These are phyloP conservation scores for Hemerocallis citrina DNA, from an alignment of 106 monocot genomes.

Conservation along the genomic window DNA sequence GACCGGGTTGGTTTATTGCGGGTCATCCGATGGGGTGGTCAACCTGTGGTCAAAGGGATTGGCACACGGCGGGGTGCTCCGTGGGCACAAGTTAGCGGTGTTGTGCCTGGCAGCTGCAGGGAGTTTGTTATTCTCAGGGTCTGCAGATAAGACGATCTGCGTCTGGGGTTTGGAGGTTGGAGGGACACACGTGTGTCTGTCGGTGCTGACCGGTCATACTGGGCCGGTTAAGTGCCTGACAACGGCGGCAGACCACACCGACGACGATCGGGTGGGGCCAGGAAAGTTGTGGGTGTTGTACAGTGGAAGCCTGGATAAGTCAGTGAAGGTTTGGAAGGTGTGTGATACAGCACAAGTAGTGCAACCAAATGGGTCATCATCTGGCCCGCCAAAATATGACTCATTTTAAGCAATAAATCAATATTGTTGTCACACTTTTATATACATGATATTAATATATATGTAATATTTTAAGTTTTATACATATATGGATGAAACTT, in stretches of 20 bases:
- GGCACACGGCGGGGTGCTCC: constrained; percentile 10
- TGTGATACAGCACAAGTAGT: not conserved
- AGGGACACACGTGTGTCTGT: constrained; percentile 21
- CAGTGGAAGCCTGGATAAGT: constrained; percentile 53
- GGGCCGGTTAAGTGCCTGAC: constrained; percentile 39
- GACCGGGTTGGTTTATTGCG: constrained; percentile 42
- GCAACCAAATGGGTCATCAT: not conserved
- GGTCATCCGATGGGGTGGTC: constrained; percentile 53
- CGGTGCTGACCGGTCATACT: constrained; percentile 21
- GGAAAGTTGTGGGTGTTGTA: constrained; percentile 27
- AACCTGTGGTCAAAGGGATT: constrained; percentile 27
- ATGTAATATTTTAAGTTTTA: too few relatives aligned
- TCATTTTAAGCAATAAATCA: not conserved
- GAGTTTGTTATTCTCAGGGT: constrained; percentile 40
- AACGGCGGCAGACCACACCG: constrained; percentile 8
- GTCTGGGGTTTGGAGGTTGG: constrained; percentile 31
- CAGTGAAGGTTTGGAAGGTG: constrained; percentile 33
- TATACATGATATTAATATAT: too few relatives aligned
- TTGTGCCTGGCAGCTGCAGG: constrained; percentile 46
- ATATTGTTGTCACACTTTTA: too few relatives aligned
- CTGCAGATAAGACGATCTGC: constrained; percentile 53
- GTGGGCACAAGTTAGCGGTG: constrained; percentile 50
- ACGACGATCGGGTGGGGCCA: not conserved
- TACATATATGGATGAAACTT: too few relatives aligned
- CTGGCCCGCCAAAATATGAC: constrained; percentile 1